Evolutionary conservation across 1,284 basidiomycete species (phyloP).

Genomic region (Peniophora sp.): DNA sequence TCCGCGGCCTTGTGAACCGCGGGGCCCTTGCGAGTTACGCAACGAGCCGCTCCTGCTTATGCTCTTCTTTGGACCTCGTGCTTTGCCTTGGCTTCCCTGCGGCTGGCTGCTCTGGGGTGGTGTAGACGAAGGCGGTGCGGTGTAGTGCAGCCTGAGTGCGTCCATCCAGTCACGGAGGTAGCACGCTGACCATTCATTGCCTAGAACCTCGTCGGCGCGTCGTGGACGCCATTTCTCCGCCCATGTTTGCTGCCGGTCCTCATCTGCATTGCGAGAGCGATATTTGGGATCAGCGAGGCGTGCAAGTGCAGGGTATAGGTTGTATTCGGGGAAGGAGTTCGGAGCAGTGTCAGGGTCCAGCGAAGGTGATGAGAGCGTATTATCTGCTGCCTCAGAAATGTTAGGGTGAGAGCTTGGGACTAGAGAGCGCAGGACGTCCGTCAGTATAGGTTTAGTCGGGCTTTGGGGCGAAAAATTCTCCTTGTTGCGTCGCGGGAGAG

Average conservation of each 20-base stretch:
- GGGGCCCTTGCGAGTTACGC: neutral
- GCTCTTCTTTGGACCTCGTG: conserved; percentile 11
- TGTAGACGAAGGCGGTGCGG: conserved; percentile 11
- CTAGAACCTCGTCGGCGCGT: conserved; percentile 69
- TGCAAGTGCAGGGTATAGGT: conserved; percentile 45
- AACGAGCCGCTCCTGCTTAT: conserved; percentile 8
- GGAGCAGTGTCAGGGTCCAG: too few species aligned
- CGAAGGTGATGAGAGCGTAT: too few species aligned
- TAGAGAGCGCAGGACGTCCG: too few species aligned
- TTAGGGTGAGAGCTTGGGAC: too few species aligned
- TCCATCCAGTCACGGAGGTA: conserved; percentile 82
- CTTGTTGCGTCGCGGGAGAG: neutral
- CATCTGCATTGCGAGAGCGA: conserved; percentile 1
- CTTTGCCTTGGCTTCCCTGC: conserved; percentile 3
- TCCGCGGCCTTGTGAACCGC: neutral
- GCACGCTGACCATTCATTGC: conserved; percentile 67
- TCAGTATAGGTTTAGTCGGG: too few species aligned
- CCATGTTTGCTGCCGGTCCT: conserved; percentile 49
- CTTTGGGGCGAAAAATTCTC: neutral
- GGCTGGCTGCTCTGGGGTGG: conserved; percentile 6
- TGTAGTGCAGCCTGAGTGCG: conserved; percentile 57
- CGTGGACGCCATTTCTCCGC: conserved; percentile 72
- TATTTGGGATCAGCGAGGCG: conserved; percentile 25
- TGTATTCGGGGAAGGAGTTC: neutral
- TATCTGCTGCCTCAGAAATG: too few species aligned